phyloP scores from a whole-genome alignment of 176 grass and related monocot species.

The Elymus sibiricus region DNA sequence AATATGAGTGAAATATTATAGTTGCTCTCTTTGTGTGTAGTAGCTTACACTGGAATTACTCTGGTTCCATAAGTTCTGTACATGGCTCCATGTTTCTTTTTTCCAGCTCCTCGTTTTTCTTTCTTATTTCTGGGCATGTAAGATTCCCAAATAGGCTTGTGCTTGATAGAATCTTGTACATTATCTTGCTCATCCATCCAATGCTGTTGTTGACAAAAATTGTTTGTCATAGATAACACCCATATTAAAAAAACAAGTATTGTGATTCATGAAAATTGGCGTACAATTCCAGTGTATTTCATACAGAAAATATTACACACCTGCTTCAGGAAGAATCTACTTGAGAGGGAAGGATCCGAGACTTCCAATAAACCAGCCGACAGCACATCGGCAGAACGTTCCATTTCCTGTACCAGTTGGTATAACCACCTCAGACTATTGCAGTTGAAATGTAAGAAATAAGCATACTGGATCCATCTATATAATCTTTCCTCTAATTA shows the following conservation, averaged over 20 bases:
- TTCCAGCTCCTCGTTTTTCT: constrained; percentile 56
- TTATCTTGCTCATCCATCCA: constrained; percentile 65
- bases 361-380: constrained; percentile 96
- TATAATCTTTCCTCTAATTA: background rate
- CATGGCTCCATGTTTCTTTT: constrained; percentile 83
- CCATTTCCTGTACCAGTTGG: constrained; percentile 76
- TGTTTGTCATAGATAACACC: background rate
- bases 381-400: constrained; percentile 94
- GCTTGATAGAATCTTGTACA: constrained; percentile 75
- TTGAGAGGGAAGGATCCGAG: constrained; percentile 81
- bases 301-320: constrained; percentile 33
- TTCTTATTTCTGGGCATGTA: constrained; percentile 74
- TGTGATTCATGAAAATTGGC: constrained; percentile 17
- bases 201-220: constrained; percentile 41
- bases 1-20: constrained; percentile 9
- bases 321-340: constrained; percentile 95
- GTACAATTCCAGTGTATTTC: constrained; percentile 5
- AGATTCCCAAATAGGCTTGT: constrained; percentile 92
- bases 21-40: background rate
- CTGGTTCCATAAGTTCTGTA: constrained; percentile 86
- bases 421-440: constrained; percentile 15
- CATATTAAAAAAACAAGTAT: background rate
- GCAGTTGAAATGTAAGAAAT: constrained; percentile 14
- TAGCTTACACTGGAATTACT: constrained; percentile 88
- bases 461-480: constrained; percentile 6